These are phyloP conservation scores for Pyrus hybrid DNA, from an alignment of 331 rosid species.

Conservation along the genomic window DNA sequence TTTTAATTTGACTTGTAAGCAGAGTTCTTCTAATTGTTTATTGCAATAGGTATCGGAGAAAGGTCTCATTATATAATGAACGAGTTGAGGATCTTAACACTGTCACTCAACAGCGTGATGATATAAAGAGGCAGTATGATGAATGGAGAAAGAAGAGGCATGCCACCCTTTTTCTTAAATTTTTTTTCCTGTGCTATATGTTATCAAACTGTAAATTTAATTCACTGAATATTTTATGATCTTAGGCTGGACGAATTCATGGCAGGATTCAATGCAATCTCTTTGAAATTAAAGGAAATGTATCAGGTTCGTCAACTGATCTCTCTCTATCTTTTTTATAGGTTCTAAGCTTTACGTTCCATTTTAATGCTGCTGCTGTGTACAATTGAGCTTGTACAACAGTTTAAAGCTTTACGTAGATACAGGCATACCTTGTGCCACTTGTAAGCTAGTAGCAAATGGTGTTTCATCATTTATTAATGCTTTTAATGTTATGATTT, in stretches of 20 bases:
- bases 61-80: slow-evolving; percentile 69
- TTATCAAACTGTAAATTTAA: background rate
- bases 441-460: background rate
- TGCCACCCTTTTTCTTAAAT: slow-evolving; percentile 1
- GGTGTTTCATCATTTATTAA: background rate
- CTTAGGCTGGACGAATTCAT: slow-evolving; percentile 90
- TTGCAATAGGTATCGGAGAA: slow-evolving; percentile 59
- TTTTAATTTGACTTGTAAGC: background rate
- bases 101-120: slow-evolving; percentile 81
- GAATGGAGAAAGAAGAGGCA: slow-evolving; percentile 91
- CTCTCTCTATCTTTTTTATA: background rate
- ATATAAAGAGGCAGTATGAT: slow-evolving; percentile 75
- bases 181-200: background rate
- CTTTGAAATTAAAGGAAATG: slow-evolving; percentile 94
- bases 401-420: background rate
- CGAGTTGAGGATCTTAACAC: slow-evolving; percentile 82
- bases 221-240: slow-evolving; percentile 3
- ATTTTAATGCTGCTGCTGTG: background rate
- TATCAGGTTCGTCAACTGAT: slow-evolving; percentile 59
- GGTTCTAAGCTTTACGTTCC: background rate
- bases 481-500: background rate
- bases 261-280: slow-evolving; percentile 94
- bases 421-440: background rate
- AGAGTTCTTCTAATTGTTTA: slow-evolving; percentile 14
- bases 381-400: background rate